Percentiles rank a stretch among this genome's conserved stretches.
phyloP scores from a whole-genome alignment of 306 rosid genomes.

The Aeschynomene evenia region DNA sequence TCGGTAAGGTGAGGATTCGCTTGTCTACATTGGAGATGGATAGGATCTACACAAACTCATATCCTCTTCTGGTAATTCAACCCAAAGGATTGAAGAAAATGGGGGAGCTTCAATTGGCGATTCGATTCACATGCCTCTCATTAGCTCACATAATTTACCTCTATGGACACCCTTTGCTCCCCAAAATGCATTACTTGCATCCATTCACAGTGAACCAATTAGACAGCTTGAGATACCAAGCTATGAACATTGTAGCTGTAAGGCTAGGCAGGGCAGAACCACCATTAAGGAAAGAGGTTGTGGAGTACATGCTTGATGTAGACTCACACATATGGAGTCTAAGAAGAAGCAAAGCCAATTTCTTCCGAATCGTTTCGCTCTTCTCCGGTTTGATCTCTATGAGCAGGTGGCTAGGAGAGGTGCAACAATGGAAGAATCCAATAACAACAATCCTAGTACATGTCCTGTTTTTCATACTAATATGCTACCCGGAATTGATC shows the following conservation, averaged over 20 bases:
- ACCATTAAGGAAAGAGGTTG: slow-evolving; percentile 73
- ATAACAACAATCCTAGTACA: slow-evolving; percentile 70
- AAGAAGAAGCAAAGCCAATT: slow-evolving; percentile 83
- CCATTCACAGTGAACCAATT: slow-evolving; percentile 85
- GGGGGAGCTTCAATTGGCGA: slow-evolving; percentile 80
- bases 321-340: slow-evolving; percentile 92
- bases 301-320: slow-evolving; percentile 84
- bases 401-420: slow-evolving; percentile 72
- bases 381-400: slow-evolving; percentile 63
- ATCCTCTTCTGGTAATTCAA: slow-evolving; percentile 62
- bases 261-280: slow-evolving; percentile 83
- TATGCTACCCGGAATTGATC: slow-evolving; percentile 72
- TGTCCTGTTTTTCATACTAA: slow-evolving; percentile 59
- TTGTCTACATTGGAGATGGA: slow-evolving; percentile 83
- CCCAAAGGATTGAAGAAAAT: slow-evolving; percentile 68
- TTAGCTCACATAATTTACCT: slow-evolving; percentile 68
- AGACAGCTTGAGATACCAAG: slow-evolving; percentile 69
- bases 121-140: slow-evolving; percentile 75
- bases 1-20: slow-evolving; percentile 81
- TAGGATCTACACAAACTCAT: slow-evolving; percentile 70
- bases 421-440: slow-evolving; percentile 71
- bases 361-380: slow-evolving; percentile 62
- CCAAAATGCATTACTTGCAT: slow-evolving; percentile 80
- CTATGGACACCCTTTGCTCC: slow-evolving; percentile 50
- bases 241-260: slow-evolving; percentile 68